These are phyloP conservation scores for Apiospora arundinis DNA, from an alignment of 2,329 filamentous ascomycete genomes.

Conservation along the genomic window DNA sequence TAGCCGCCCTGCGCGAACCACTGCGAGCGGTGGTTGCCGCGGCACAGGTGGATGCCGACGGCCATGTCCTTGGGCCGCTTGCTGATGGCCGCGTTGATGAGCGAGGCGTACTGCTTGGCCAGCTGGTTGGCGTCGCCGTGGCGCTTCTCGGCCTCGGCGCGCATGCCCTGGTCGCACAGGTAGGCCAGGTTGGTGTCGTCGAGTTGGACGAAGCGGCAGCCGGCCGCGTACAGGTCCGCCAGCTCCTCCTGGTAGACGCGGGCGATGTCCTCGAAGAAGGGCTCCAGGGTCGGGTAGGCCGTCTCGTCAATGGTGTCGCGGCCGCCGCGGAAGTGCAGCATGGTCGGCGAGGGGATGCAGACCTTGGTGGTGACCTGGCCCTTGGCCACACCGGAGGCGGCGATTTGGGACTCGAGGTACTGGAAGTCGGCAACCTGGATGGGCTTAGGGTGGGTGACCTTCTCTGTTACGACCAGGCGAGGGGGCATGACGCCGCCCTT, in stretches of 20 bases:
- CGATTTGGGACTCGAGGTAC: constrained; percentile 57
- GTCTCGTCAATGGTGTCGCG: constrained; percentile 57
- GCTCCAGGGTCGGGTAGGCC: constrained; percentile 60
- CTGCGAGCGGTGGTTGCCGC: constrained; percentile 62
- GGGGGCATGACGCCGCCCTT: constrained; percentile 60
- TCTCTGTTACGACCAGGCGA: constrained; percentile 58
- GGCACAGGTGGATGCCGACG: constrained; percentile 62
- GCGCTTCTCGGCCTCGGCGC: constrained; percentile 56
- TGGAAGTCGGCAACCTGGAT: constrained; percentile 64
- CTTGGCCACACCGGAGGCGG: constrained; percentile 35
- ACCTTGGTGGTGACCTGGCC: constrained; percentile 55
- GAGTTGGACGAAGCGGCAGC: constrained; percentile 62
- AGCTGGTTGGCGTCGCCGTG: constrained; percentile 57
- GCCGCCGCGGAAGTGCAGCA: constrained; percentile 64
- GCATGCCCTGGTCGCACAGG: constrained; percentile 63
- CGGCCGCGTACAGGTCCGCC: constrained; percentile 55
- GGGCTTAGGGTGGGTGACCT: constrained; percentile 57
- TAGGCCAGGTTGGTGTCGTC: constrained; percentile 67
- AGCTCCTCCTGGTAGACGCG: constrained; percentile 62
- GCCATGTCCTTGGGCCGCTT: constrained; percentile 60
- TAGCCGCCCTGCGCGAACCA: constrained; percentile 66
- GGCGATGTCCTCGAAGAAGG: constrained; percentile 62
- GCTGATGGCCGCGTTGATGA: constrained; percentile 61
- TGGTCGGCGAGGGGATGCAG: constrained; percentile 64
- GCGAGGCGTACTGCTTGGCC: constrained; percentile 57